Evolutionary conservation across 257 asterid species (phyloP).

Genomic region (Gynochthodes officinalis): DNA sequence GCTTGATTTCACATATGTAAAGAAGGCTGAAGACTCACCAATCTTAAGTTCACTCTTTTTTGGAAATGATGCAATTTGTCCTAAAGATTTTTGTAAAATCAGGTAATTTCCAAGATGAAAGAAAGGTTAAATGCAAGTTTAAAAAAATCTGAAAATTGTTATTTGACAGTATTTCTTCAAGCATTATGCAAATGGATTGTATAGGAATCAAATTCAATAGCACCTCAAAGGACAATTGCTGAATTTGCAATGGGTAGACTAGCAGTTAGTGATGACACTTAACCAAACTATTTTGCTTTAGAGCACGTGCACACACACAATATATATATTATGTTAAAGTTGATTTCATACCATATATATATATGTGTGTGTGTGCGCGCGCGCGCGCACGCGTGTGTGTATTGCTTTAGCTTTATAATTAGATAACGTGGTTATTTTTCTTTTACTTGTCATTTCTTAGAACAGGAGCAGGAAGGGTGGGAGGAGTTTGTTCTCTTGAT

Average conservation of each 20-base stretch:
- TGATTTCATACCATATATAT: no score
- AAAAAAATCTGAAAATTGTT: not conserved
- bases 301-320: no score
- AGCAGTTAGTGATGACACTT: not conserved
- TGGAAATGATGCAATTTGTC: slow-evolving; percentile 47
- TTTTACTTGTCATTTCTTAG: not conserved
- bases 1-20: slow-evolving; percentile 79
- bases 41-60: slow-evolving; percentile 72
- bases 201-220: not conserved
- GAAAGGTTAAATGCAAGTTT: not conserved
- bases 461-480: not conserved
- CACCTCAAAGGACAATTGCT: not conserved
- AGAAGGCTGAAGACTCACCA: slow-evolving; percentile 93
- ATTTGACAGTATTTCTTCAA: not conserved
- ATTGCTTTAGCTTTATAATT: not conserved
- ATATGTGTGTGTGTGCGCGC: no score
- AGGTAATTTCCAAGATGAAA: not conserved
- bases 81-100: slow-evolving; percentile 30
- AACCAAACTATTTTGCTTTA: not conserved
- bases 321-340: no score
- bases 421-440: not conserved
- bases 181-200: not conserved
- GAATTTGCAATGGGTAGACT: not conserved
- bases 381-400: no score
- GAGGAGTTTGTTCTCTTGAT: not conserved